These are phyloP conservation scores for Biscogniauxia sp. DNA, from an alignment of 2,329 filamentous ascomycete genomes.

Conservation along the genomic window DNA sequence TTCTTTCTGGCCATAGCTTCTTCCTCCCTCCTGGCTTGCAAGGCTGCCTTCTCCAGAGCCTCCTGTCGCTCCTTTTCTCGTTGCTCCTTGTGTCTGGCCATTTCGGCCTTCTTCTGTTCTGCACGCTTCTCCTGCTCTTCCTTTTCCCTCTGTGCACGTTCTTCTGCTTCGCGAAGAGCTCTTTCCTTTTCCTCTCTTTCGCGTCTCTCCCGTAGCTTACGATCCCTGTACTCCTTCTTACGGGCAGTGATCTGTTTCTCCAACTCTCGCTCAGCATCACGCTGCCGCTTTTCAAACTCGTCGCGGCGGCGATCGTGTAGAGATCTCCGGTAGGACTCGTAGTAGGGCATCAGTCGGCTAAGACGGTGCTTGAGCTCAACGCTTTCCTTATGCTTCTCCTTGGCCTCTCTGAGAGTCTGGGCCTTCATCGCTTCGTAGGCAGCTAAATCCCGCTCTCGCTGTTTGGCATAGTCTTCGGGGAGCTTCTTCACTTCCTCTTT, in stretches of 20 bases:
- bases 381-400: constrained; percentile 87
- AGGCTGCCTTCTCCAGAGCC: constrained; percentile 58
- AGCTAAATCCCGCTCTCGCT: constrained; percentile 73
- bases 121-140: constrained; percentile 79
- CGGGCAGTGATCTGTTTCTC: constrained; percentile 87
- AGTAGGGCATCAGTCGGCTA: constrained; percentile 76
- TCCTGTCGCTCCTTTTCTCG: constrained; percentile 68
- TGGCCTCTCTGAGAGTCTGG: constrained; percentile 74
- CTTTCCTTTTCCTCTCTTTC: constrained; percentile 84
- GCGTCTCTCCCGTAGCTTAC: constrained; percentile 75
- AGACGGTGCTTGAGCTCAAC: constrained; percentile 93
- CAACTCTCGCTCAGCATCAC: constrained; percentile 86
- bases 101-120: constrained; percentile 72
- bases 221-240: constrained; percentile 84
- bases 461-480: constrained; percentile 76
- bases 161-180: constrained; percentile 77
- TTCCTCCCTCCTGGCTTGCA: constrained; percentile 81
- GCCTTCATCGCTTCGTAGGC: constrained; percentile 77
- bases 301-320: constrained; percentile 86
- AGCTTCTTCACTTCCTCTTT: constrained; percentile 95
- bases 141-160: constrained; percentile 76
- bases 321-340: constrained; percentile 78
- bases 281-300: constrained; percentile 93
- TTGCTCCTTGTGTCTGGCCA: constrained; percentile 66
- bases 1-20: constrained; percentile 77